Conservation (phyloP, 305 asterid genomes). For the Fraxinus sp. region DNA sequence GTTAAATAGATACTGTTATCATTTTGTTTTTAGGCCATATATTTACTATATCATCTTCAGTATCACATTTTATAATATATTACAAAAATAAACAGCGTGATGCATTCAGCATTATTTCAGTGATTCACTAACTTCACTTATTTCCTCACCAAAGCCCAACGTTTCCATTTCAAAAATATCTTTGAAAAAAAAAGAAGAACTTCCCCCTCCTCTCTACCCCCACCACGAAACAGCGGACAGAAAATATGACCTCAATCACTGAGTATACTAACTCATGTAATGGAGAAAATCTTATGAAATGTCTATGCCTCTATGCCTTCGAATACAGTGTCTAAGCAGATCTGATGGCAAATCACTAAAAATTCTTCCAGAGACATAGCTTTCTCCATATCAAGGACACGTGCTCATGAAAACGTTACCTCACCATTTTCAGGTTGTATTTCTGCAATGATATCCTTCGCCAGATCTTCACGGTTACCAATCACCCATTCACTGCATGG, state of each 20-base stretch:
- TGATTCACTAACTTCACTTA: not conserved
- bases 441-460: slow-evolving; percentile 78
- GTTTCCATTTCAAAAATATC: not conserved
- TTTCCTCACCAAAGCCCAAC: not conserved
- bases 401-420: slow-evolving; percentile 53
- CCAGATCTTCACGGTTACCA: slow-evolving; percentile 94
- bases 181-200: not conserved
- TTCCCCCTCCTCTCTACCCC: slow-evolving; percentile 7
- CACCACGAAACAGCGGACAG: slow-evolving; percentile 4
- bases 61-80: not conserved
- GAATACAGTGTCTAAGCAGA: slow-evolving; percentile 1
- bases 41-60: not conserved
- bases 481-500: slow-evolving; percentile 95
- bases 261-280: not conserved
- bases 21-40: not conserved
- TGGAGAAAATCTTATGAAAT: slow-evolving; percentile 21
- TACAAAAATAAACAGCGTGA: not conserved
- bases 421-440: slow-evolving; percentile 94
- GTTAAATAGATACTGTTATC: not conserved
- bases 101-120: not conserved
- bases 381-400: not conserved
- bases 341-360: slow-evolving; percentile 5
- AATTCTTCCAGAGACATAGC: slow-evolving; percentile 9
- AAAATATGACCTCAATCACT: slow-evolving; percentile 14
- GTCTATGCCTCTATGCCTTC: not conserved